Evolutionary conservation across 2,329 filamentous ascomycete genomes (phyloP), one percentile per base, ranked within the genome.

Genomic region (Colletotrichum ledebouriae): DNA sequence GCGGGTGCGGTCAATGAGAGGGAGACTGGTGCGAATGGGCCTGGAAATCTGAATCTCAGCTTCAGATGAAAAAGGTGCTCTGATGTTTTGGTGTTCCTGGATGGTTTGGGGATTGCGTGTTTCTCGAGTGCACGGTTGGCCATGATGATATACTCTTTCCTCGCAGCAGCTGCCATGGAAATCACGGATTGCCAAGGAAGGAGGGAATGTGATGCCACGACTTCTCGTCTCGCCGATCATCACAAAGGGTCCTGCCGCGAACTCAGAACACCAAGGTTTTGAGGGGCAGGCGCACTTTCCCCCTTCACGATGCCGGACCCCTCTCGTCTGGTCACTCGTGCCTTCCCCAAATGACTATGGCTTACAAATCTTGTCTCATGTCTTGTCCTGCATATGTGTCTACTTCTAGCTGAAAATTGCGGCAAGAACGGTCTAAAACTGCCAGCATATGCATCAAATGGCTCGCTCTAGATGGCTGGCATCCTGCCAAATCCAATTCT

Each of bases 21-120:
- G 25, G 12, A 29, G 17, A 13, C 25, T 39, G 44, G 15, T 10
- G 33, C 20, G 58, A 39, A 52, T 39, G 29, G 33, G 33, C 17
- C 17, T 29, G 20, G 56, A 41, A 42, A 37, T 37, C 22, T 34
- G 29, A 46, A 47, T n/a, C 17, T 53, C 9, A 12, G 59, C 42
- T 67, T 67, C 64, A 44, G 64, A 67, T 67, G 64, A 65, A 68
- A 29, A 50, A 60, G 57, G 61, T 55, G 61, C 53, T 59, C 61
- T 55, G 65, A 59, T 65, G 47, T 47, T 55, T 50, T 25, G 46
- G 17, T 59, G 22, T 22, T 22, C 4, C 57, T 61, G 50, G 42
- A 39, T 39, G 50, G 37, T 49, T 42, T 66, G 63, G 60, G 39
- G 42, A 12, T 33, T 34, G 52, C 52, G 60, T 58, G 39, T 34